Evolutionary conservation across 73 alveolate species (phyloP).

Genomic region (Paramecium biaurelia): DNA sequence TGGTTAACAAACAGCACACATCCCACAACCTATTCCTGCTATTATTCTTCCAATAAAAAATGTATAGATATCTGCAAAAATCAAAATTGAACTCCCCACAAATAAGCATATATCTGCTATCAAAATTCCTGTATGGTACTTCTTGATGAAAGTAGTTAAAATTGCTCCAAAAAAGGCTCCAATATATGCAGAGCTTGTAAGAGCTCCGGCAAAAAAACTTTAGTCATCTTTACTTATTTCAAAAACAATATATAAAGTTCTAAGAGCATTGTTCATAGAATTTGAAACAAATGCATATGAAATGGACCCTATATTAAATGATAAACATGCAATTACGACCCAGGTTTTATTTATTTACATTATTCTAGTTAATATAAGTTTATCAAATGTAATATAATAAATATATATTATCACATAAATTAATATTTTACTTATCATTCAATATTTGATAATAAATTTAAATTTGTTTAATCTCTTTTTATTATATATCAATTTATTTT

Average conservation of each 20-base stretch:
- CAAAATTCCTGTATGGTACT: not conserved
- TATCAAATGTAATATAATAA: not conserved
- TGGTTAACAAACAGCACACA: not conserved
- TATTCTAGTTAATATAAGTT: not conserved
- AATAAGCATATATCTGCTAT: not conserved
- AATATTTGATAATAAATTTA: no score
- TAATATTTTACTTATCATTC: no score
- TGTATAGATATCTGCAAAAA: not conserved
- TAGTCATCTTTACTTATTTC: not conserved
- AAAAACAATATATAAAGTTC: not conserved
- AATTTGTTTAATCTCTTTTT: no score
- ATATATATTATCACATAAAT: no score
- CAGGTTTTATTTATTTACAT: not conserved
- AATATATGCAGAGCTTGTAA: slow-evolving; percentile 1
- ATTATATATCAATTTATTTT: no score
- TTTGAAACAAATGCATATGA: slow-evolving; percentile 27
- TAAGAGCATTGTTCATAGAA: slow-evolving; percentile 22
- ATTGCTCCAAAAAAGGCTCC: slow-evolving; percentile 39
- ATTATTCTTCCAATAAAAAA: not conserved
- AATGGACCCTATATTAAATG: not conserved
- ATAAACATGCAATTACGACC: not conserved
- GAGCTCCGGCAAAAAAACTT: not conserved
- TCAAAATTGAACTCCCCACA: not conserved
- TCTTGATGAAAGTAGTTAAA: not conserved
- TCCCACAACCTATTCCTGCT: slow-evolving; percentile 27